A percentile compares a stretch with the other conserved stretches of the same genome.
Evolutionary conservation across 495 filamentous ascomycete species (phyloP).

Genomic region (Niebla homalea): DNA sequence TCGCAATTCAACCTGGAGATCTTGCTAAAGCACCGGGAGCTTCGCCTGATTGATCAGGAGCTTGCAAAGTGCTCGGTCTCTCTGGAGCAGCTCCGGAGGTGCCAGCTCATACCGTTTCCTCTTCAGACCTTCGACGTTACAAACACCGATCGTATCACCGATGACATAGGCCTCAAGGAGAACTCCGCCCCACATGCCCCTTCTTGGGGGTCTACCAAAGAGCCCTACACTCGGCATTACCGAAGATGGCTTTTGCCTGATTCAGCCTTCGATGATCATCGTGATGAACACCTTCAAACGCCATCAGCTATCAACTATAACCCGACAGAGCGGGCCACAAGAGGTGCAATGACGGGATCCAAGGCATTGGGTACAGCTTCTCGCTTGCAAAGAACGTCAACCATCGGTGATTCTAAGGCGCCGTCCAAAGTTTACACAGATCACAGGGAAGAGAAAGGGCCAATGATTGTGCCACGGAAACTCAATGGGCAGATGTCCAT

Average conservation of each 20-base stretch:
- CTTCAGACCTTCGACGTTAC: slow-evolving; percentile 44
- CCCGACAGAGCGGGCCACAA: slow-evolving; percentile 55
- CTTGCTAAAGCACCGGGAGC: slow-evolving; percentile 82
- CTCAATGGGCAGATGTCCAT: slow-evolving; percentile 37
- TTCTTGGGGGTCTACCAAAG: slow-evolving; percentile 79
- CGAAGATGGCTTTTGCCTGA: slow-evolving; percentile 86
- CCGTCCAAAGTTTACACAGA: slow-evolving; percentile 59
- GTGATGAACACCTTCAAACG: slow-evolving; percentile 23
- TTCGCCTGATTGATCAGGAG: slow-evolving; percentile 90
- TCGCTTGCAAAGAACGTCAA: slow-evolving; percentile 46
- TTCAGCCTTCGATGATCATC: slow-evolving; percentile 55
- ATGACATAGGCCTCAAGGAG: slow-evolving; percentile 54
- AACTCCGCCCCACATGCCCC: slow-evolving; percentile 53
- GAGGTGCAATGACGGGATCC: slow-evolving; percentile 53
- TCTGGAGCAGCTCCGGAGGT: slow-evolving; percentile 89
- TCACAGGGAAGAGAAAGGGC: slow-evolving; percentile 51
- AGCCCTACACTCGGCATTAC: slow-evolving; percentile 89
- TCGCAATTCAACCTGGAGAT: slow-evolving; percentile 85
- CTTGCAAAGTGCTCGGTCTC: slow-evolving; percentile 89
- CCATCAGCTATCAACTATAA: slow-evolving; percentile 22
- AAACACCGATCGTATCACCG: slow-evolving; percentile 51
- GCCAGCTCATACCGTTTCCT: slow-evolving; percentile 79
- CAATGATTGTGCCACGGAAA: slow-evolving; percentile 46
- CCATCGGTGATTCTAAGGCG: slow-evolving; percentile 51
- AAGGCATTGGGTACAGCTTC: slow-evolving; percentile 41